Percentiles rank a stretch among this genome's conserved stretches.
Evolutionary conservation across 2,329 filamentous ascomycete genomes (phyloP).

Genomic region (Cryphonectria carpinicola): DNA sequence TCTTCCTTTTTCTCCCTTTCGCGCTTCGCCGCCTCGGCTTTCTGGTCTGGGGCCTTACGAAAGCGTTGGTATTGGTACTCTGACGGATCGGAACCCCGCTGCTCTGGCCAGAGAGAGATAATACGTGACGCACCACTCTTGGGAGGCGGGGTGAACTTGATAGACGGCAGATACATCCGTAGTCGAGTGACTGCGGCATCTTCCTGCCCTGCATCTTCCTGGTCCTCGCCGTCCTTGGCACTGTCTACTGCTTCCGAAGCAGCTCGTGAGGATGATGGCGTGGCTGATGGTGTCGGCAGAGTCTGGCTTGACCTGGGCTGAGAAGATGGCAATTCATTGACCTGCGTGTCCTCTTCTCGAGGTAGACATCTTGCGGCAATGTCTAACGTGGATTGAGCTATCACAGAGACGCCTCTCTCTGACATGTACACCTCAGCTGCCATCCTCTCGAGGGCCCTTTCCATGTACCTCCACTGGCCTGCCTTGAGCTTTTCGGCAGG

Average conservation of each 20-base stretch:
- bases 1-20: slow-evolving; percentile 31
- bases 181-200: slow-evolving; percentile 40
- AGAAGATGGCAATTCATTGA: slow-evolving; percentile 4
- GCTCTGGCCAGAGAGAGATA: slow-evolving; percentile 41
- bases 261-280: slow-evolving; percentile 25
- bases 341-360: background rate
- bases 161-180: slow-evolving; percentile 39
- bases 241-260: slow-evolving; percentile 22
- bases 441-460: slow-evolving; percentile 24
- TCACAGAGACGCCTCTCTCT: slow-evolving; percentile 16
- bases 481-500: slow-evolving; percentile 20
- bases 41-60: slow-evolving; percentile 11
- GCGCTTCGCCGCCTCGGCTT: slow-evolving; percentile 14
- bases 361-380: slow-evolving; percentile 11
- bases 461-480: slow-evolving; percentile 24
- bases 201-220: slow-evolving; percentile 29
- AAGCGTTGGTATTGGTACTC: slow-evolving; percentile 37
- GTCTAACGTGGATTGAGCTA: slow-evolving; percentile 15
- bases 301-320: slow-evolving; percentile 16
- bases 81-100: slow-evolving; percentile 39
- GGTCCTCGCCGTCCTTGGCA: slow-evolving; percentile 22
- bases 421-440: slow-evolving; percentile 27
- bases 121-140: slow-evolving; percentile 34
- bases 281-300: slow-evolving; percentile 25
- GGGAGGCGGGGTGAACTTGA: slow-evolving; percentile 35